Evolutionary conservation across 768 basidiomycete species (phyloP).

Genomic region (Suillus clintonianus): DNA sequence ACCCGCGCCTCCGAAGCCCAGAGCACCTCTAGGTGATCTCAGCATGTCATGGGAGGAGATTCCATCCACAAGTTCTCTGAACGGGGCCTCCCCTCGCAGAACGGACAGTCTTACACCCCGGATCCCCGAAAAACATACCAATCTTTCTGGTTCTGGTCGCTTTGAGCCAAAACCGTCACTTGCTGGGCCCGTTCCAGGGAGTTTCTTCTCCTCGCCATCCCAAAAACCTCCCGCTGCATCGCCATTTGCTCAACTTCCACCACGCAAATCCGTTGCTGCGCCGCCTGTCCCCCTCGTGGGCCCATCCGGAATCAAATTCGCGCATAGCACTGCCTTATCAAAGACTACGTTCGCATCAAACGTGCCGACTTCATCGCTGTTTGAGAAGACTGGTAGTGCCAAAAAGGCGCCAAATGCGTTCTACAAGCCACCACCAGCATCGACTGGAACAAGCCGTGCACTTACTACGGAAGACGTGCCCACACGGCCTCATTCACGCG

Average conservation of each 20-base stretch:
- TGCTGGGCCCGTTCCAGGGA: constrained; percentile 3
- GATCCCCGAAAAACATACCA: constrained; percentile 26
- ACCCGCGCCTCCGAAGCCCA: constrained; percentile 21
- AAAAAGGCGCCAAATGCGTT: constrained; percentile 65
- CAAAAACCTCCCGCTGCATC: not conserved
- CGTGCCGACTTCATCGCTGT: constrained; percentile 27
- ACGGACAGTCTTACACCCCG: constrained; percentile 4
- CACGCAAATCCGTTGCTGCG: constrained; percentile 1
- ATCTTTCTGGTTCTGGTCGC: constrained; percentile 7
- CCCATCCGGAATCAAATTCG: constrained; percentile 8
- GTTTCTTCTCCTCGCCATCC: constrained; percentile 1
- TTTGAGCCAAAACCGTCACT: not conserved
- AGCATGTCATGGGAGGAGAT: constrained; percentile 68
- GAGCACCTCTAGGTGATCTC: constrained; percentile 33
- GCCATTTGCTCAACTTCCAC: constrained; percentile 2
- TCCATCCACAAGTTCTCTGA: constrained; percentile 3
- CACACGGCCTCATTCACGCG: constrained; percentile 6
- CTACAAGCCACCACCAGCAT: constrained; percentile 51
- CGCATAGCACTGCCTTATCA: constrained; percentile 3
- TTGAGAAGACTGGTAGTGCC: constrained; percentile 50
- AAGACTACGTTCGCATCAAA: constrained; percentile 5
- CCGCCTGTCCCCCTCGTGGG: constrained; percentile 13
- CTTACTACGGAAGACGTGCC: constrained; percentile 9
- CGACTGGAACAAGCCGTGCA: constrained; percentile 14
- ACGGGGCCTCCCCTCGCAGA: constrained; percentile 9